Evolutionary conservation across 176 grass and related monocot genomes (phyloP).

Genomic region (Oryza officinalis): DNA sequence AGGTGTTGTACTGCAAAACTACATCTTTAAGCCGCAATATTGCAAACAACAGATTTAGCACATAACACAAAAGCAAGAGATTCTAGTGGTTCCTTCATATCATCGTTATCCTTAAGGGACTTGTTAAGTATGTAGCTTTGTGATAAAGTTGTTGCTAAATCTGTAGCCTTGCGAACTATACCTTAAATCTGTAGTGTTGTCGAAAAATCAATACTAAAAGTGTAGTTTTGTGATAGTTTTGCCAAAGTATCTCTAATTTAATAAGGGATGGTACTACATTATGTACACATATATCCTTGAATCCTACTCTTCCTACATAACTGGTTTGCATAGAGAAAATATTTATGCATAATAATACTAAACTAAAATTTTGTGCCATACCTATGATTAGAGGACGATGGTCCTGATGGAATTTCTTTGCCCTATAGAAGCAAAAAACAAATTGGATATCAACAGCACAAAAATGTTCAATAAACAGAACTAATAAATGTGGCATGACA

Average conservation of each 20-base stretch:
- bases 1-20: no score
- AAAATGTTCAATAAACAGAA: slow-evolving; percentile 24
- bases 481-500: slow-evolving; percentile 10
- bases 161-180: no score
- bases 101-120: no score
- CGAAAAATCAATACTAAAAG: not conserved
- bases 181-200: not conserved
- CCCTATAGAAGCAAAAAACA: slow-evolving; percentile 35
- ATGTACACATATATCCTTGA: not conserved
- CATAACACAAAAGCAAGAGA: no score
- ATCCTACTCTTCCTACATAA: not conserved
- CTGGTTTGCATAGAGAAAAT: not conserved
- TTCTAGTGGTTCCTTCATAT: no score
- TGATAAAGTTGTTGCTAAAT: no score
- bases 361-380: slow-evolving; percentile 26
- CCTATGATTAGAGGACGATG: slow-evolving; percentile 55
- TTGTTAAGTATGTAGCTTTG: no score
- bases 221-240: not conserved
- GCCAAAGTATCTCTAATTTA: not conserved
- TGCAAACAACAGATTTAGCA: no score
- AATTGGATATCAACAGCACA: slow-evolving; percentile 28
- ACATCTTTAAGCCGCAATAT: no score
- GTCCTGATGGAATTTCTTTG: slow-evolving; percentile 43
- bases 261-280: not conserved
- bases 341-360: slow-evolving; percentile 12